phyloP scores from a whole-genome alignment of 2,329 filamentous ascomycete genomes.

The Chaetomiaceae sp. region DNA sequence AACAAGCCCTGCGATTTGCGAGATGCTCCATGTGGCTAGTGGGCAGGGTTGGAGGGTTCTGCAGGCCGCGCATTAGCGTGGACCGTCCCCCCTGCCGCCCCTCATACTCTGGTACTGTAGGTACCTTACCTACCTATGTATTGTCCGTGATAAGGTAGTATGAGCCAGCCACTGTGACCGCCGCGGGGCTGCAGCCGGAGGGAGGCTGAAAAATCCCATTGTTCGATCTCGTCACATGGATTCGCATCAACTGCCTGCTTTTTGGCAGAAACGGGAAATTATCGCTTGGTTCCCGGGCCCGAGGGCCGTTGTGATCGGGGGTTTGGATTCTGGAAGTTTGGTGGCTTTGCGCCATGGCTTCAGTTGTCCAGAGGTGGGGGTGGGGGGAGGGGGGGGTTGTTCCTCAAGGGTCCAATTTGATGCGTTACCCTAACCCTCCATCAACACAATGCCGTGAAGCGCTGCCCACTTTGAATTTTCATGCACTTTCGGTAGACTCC shows the following conservation, averaged over 20 bases:
- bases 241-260: not conserved
- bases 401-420: too few relatives aligned
- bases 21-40: constrained; percentile 20
- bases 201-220: constrained; percentile 1
- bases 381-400: too few relatives aligned
- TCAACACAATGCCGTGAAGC: too few relatives aligned
- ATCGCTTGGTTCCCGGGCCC: constrained; percentile 1
- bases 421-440: constrained; percentile 10
- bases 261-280: not conserved
- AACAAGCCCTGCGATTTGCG: constrained; percentile 21
- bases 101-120: too few relatives aligned
- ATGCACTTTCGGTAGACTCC: not conserved
- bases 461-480: too few relatives aligned
- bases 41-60: not conserved
- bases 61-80: constrained; percentile 11
- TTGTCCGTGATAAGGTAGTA: too few relatives aligned
- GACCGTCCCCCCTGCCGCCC: not conserved
- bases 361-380: too few relatives aligned
- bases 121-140: too few relatives aligned
- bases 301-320: not conserved
- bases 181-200: not conserved
- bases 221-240: constrained; percentile 1
- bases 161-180: not conserved
- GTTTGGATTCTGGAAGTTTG: not conserved
- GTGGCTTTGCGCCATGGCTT: too few relatives aligned